These are phyloP conservation scores for Aspergillus transmontanensis DNA, from an alignment of 2,329 filamentous ascomycete genomes.

Conservation along the genomic window DNA sequence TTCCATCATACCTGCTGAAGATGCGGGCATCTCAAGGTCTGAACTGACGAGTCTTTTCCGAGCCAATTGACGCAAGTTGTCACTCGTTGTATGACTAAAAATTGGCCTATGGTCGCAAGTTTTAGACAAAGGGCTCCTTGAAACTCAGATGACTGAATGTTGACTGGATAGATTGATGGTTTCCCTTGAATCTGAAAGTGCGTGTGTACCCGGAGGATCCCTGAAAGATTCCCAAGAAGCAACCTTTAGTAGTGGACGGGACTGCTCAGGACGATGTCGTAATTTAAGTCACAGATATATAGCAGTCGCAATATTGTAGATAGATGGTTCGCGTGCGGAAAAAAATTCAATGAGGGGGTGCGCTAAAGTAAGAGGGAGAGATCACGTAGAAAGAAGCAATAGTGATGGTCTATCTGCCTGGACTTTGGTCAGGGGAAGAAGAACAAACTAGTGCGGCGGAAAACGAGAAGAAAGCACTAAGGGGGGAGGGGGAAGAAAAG, in stretches of 20 bases:
- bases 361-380: background rate
- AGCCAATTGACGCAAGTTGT: background rate
- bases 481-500: too few species aligned
- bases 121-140: background rate
- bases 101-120: background rate
- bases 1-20: constrained; percentile 3
- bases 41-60: background rate
- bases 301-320: background rate
- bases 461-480: background rate
- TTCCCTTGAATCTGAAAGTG: background rate
- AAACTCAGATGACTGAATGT: background rate
- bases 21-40: background rate
- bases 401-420: constrained; percentile 7
- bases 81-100: background rate
- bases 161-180: background rate
- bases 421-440: constrained; percentile 17
- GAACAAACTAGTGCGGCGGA: constrained; percentile 2
- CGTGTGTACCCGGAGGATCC: constrained; percentile 9
- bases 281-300: background rate
- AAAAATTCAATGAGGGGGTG: background rate
- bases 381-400: constrained; percentile 4
- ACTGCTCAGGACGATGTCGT: constrained; percentile 4
- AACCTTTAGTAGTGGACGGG: constrained; percentile 1
- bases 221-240: background rate
- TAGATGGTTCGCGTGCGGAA: constrained; percentile 1